These are phyloP conservation scores for Litchi chinensis DNA, from an alignment of 345 rosid species.

Conservation along the genomic window DNA sequence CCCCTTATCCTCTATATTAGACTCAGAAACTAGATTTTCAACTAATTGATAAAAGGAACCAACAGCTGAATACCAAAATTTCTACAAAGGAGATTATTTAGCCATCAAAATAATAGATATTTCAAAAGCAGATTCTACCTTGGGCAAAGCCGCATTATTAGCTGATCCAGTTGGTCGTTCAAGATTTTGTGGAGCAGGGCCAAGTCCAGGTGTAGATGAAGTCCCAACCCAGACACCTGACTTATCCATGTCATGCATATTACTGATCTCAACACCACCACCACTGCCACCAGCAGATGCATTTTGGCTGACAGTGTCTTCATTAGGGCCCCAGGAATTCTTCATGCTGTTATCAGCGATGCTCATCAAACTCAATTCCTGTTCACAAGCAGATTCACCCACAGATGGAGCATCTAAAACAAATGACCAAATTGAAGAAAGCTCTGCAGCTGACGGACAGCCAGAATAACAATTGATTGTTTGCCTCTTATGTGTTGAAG, in stretches of 20 bases:
- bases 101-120: neutral
- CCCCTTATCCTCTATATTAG: neutral
- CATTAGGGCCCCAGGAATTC: slow-evolving; percentile 36
- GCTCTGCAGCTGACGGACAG: slow-evolving; percentile 88
- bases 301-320: slow-evolving; percentile 37
- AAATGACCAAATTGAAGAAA: slow-evolving; percentile 90
- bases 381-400: slow-evolving; percentile 66
- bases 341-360: slow-evolving; percentile 51
- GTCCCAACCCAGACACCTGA: slow-evolving; percentile 43
- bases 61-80: slow-evolving; percentile 1
- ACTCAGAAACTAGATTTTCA: neutral
- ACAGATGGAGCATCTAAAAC: slow-evolving; percentile 51
- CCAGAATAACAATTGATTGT: slow-evolving; percentile 79
- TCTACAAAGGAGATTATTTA: neutral
- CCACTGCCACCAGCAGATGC: slow-evolving; percentile 24
- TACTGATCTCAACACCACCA: slow-evolving; percentile 28
- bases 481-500: slow-evolving; percentile 72
- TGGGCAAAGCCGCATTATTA: slow-evolving; percentile 40
- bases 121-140: slow-evolving; percentile 46
- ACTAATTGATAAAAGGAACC: neutral
- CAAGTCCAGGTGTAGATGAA: slow-evolving; percentile 44
- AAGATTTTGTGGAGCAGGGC: slow-evolving; percentile 36
- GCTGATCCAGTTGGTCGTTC: slow-evolving; percentile 47
- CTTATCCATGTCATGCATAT: slow-evolving; percentile 28
- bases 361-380: slow-evolving; percentile 87